Evolutionary conservation across 441 rosid species (phyloP).

Genomic region (Populus hybrid): DNA sequence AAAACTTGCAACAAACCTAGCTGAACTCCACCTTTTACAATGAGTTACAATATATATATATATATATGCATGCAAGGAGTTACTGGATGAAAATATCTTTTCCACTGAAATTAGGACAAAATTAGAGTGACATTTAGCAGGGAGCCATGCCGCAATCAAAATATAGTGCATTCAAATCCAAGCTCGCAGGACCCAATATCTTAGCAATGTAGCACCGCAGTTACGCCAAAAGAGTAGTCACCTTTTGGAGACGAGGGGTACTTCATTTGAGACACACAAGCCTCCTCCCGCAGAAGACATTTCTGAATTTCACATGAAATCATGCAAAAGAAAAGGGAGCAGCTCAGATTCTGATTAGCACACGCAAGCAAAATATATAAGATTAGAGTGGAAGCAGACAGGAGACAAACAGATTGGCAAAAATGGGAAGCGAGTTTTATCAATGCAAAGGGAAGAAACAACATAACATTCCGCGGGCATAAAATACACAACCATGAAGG

Average conservation of each 20-base stretch:
- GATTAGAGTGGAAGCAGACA: neutral
- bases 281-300: constrained; percentile 71
- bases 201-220: neutral
- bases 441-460: neutral
- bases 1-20: neutral
- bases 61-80: neutral
- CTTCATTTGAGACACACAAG: constrained; percentile 38
- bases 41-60: constrained; percentile 6
- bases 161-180: constrained; percentile 3
- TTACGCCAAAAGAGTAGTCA: neutral
- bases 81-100: neutral
- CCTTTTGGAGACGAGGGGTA: neutral
- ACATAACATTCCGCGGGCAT: neutral
- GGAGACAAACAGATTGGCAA: neutral
- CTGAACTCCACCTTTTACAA: constrained; percentile 19
- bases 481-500: neutral
- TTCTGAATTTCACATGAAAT: constrained; percentile 40
- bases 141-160: neutral
- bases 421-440: neutral
- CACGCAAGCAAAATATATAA: neutral
- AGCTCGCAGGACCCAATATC: constrained; percentile 7
- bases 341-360: neutral
- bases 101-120: neutral
- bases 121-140: no score
- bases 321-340: neutral